Base-by-base conservation (phyloP, 108 stramenopile species). In the Skeletonema potamos region DNA sequence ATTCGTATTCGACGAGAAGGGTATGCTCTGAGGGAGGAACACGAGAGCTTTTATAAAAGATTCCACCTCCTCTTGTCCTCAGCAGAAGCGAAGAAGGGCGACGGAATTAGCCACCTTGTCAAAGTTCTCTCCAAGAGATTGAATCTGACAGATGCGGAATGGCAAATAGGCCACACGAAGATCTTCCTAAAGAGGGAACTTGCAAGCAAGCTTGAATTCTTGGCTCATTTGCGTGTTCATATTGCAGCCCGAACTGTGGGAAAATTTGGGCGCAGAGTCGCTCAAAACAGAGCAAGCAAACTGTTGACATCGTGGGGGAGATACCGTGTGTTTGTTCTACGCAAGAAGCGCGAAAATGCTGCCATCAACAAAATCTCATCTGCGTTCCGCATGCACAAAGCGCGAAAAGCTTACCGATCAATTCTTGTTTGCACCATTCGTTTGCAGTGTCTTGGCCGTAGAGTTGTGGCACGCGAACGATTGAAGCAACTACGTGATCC, bases 1-100 rank as follows among this genome's bases (percentile, higher is more conserved):
- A 95, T 99, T 62, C 90, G 97, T 20, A 97, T 99, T 73, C 89
- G 98, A 10, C 83, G 96, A 44, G 92, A 96, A 71, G 94, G 95
- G 11, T 98, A 97, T 68, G 85, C 93, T 26, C 74, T 94, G n/a
- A 87, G 97, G 17, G 93, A 97, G 72, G 82, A 87, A 17, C 96
- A 93, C 64, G 88, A 90, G 69, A 87, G 85, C 63, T 96, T 96
- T 70, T 92, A 82, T 79, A 85, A 80, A 60, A 64, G 92, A 41
- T 96, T 94, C 61, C 86, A 87, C 57, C 82, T 96, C 41, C 85
- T 96, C 10, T 75, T 95, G 13, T 69, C 79, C 9, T 63, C 78
- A 44, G 68, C 86, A 26, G 91, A 91, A 18, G 60, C 83, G 29
- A 77, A 71, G 5, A 65, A 82, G 48, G 86, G 75, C 17, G 86